Evolutionary conservation across 192 early-diverging fungal species (phyloP), one percentile per base, ranked within the genome.

Genomic region (Backusella liffmaniae): DNA sequence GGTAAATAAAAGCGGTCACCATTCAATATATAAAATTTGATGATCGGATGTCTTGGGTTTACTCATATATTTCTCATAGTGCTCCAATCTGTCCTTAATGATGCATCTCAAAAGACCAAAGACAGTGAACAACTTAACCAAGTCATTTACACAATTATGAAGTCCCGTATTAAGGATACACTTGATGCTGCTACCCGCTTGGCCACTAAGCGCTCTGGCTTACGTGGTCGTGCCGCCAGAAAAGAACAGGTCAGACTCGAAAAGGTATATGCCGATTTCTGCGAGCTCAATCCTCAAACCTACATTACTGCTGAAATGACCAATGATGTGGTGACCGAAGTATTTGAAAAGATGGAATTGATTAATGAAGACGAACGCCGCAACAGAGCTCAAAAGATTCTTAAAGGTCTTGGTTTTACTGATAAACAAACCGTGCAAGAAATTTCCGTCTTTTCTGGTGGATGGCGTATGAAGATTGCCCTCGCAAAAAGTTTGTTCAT

Each of bases 401-500:
- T 97, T 41, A 79, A 78, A 21, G 90, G 94, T 66, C 84, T 98
- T 44, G 94, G 93, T 1, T 94, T 98, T 62, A 77, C 87, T 4
- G 80, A 87, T 18, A 84, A 83, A 41, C 85, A 89, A 83, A 90
- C 89, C 53, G 80, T 88, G 39, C 80, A 89, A 37, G 83, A 91
- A 9, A 91, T 97, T 78, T 88, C 88, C 44, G 78, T 80, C 7
- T 88, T 94, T 42, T 91, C 90, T 13, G 96, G 96, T 75, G 96
- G 96, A 41, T 98, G 96, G 96, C 86, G 90, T 73, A 98, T 96
- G 87, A 87, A 94, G 26, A 90, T 95, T 12, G 92, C 96, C 6
- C 85, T 96, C 30, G 96, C 96, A 32, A 87, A 92, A 75, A 94
- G 94, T 35, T 84, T 98, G 76, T 92, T 95, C 72, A 74, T 96